Base-by-base conservation (phyloP, 78 protist species). In the Dictyostelium purpureum region DNA sequence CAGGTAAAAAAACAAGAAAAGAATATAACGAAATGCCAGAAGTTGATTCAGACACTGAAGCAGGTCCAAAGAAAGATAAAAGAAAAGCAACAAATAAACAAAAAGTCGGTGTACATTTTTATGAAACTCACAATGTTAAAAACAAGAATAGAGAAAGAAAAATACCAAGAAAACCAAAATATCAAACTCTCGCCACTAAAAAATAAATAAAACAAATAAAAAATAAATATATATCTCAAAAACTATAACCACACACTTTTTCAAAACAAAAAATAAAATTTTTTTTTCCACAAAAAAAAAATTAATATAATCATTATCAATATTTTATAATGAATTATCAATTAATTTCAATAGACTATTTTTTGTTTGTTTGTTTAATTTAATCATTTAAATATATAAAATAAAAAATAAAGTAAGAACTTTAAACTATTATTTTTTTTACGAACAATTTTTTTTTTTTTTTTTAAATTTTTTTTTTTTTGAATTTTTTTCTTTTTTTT, bases 61-160 rank as follows among this genome's bases (percentile, higher is more conserved):
- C 70, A 6, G 79, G 65, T 35, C 45, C 77, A 69, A 21, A 42
- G 6, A 81, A 67, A 52, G 73, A 51, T 0, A 73, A 45, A 19
- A 83, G 90, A 83, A 83, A 40, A 24, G 61, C 49, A 28, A 83
- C 77, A 1, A 71, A 40, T 19, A 61, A 73, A 42, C 52, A 59
- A 40, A 83, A 83, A 37, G 79, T 43, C 2, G 90, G 90, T 52
- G 80, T 70, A 5, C 90, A 83, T n/a, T 83, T 83, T 47, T 83
- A 83, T 57, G 90, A 83, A 37, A 83, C 90, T 24, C 57, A 40
- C 12, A 67, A 70, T 42, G 90, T 70, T 31, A 67, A 83, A 76
- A 83, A 83, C 21, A 83, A 57, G 71, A 83, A 70, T 43, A 67
- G 90, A 67, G 80, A 67, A 18, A 67, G 90, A 67, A 83, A 71